Evolutionary conservation across 2,329 filamentous ascomycete genomes (phyloP).

Genomic region (Emydomyces testavorans): DNA sequence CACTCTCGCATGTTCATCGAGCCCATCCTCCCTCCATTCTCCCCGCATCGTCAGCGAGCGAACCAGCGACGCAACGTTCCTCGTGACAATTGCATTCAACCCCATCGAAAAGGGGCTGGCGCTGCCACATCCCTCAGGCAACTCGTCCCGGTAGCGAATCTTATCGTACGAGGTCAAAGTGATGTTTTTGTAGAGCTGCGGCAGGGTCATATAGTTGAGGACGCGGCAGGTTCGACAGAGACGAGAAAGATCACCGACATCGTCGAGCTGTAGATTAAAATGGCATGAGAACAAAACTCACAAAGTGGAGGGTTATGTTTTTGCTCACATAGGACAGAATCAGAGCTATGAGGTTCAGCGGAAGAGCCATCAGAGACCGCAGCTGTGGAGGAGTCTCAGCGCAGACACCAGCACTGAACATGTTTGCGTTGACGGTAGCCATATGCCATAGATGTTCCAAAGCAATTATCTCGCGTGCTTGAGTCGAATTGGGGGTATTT

Average conservation of each 20-base stretch:
- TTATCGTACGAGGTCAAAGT: slow-evolving; percentile 47
- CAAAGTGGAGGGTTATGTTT: not conserved
- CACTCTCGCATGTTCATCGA: slow-evolving; percentile 46
- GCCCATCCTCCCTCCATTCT: slow-evolving; percentile 46
- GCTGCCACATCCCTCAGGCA: slow-evolving; percentile 50
- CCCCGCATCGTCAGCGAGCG: slow-evolving; percentile 43
- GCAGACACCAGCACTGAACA: slow-evolving; percentile 27
- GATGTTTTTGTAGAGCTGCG: slow-evolving; percentile 48
- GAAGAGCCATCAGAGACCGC: slow-evolving; percentile 35
- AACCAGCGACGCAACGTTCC: slow-evolving; percentile 43
- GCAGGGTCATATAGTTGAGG: slow-evolving; percentile 53
- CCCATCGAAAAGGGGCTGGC: slow-evolving; percentile 54
- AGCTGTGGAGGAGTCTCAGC: slow-evolving; percentile 11
- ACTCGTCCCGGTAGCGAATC: slow-evolving; percentile 47
- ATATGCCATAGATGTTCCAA: slow-evolving; percentile 19
- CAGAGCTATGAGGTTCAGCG: slow-evolving; percentile 47
- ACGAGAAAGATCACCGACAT: slow-evolving; percentile 47
- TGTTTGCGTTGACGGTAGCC: slow-evolving; percentile 33
- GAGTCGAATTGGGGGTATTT: too few relatives aligned
- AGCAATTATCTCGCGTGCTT: not conserved
- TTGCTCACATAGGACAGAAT: slow-evolving; percentile 44
- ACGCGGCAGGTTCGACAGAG: slow-evolving; percentile 50
- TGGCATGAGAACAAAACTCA: not conserved
- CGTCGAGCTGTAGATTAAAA: slow-evolving; percentile 39
- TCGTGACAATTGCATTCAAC: slow-evolving; percentile 49